phyloP scores from a whole-genome alignment of 805 yeast genomes.

The Candida tibetensis region DNA sequence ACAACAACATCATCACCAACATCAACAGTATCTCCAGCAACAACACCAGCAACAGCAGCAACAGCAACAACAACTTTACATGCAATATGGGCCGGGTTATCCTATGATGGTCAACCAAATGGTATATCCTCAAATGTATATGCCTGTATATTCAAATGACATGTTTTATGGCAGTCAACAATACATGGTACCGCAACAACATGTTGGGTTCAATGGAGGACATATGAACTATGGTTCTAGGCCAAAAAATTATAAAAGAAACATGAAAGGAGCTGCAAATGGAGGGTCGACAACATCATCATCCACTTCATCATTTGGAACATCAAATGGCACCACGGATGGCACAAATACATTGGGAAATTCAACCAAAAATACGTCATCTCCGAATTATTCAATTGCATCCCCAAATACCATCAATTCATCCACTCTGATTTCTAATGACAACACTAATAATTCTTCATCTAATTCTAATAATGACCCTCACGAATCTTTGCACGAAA shows the following conservation, averaged over 20 bases:
- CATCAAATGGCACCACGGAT: background rate
- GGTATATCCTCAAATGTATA: conserved; percentile 14
- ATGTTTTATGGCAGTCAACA: conserved; percentile 13
- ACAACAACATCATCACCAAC: conserved; percentile 10
- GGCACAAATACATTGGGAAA: background rate
- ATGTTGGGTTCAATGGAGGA: conserved; percentile 1
- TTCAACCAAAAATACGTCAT: conserved; percentile 2
- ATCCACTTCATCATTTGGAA: background rate
- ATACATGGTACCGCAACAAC: conserved; percentile 10
- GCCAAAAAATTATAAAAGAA: conserved; percentile 8
- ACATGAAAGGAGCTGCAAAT: background rate
- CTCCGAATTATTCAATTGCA: background rate
- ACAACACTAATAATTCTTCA: background rate
- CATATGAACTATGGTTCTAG: conserved; percentile 3
- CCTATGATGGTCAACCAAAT: conserved; percentile 12
- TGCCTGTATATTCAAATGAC: conserved; percentile 14
- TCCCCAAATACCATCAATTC: conserved; percentile 2
- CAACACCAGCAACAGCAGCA: conserved; percentile 13
- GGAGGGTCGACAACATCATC: background rate
- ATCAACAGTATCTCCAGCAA: conserved; percentile 10
- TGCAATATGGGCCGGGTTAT: conserved; percentile 11
- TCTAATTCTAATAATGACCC: conserved; percentile 5
- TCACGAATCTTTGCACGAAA: conserved; percentile 6
- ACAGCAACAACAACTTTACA: conserved; percentile 13
- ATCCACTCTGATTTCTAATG: background rate